phyloP scores from a whole-genome alignment of 331 rosid genomes.

The Stylosanthes scabra region DNA sequence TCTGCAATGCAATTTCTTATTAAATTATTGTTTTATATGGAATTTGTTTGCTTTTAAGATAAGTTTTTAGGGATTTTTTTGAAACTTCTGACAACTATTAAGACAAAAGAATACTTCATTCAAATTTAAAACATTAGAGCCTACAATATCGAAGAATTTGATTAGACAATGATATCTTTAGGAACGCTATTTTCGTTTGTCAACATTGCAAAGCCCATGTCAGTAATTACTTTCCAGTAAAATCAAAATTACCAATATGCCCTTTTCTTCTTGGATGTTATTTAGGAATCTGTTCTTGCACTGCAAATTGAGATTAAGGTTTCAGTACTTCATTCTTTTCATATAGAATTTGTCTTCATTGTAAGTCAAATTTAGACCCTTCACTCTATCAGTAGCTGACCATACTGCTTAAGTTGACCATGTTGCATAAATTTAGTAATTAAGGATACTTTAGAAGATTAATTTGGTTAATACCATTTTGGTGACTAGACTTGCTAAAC shows the following conservation, averaged over 20 bases:
- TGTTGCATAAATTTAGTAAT: background rate
- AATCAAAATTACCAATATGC: conserved; percentile 19
- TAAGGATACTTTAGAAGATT: background rate
- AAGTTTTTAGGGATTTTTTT: too few species aligned
- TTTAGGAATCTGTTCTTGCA: background rate
- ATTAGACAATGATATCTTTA: background rate
- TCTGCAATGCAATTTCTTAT: conserved; percentile 24
- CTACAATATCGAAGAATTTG: background rate
- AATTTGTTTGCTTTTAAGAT: background rate
- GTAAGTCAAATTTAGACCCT: background rate
- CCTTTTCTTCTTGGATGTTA: conserved; percentile 7
- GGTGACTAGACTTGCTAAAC: background rate
- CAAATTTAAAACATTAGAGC: background rate
- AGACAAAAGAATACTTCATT: too few species aligned
- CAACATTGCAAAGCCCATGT: conserved; percentile 10
- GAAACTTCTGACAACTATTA: too few species aligned
- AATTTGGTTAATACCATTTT: background rate
- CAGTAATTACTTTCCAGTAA: background rate
- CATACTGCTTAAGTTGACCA: background rate
- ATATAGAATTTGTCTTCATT: background rate
- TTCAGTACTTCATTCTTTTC: background rate
- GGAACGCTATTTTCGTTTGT: conserved; percentile 3
- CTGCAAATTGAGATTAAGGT: conserved; percentile 4
- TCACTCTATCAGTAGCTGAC: background rate
- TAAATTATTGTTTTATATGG: conserved; percentile 27